Base-by-base conservation (phyloP, 1,284 basidiomycete genomes). In the Porogramme epimiltina region DNA sequence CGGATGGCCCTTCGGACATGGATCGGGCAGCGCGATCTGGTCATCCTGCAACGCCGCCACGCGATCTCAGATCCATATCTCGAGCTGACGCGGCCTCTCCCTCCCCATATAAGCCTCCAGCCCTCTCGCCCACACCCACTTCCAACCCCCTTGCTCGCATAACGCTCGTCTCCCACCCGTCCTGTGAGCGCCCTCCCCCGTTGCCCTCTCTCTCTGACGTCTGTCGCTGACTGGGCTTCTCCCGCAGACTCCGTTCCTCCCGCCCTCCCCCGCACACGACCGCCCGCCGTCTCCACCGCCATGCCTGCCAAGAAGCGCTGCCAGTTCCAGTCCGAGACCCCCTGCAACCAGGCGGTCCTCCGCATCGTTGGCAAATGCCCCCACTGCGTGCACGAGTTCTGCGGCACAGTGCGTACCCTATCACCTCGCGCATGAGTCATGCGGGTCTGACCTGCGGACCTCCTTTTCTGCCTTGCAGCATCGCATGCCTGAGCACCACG, bases 231-330 rank as follows among this genome's bases (percentile, higher is more conserved):
- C 46, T 44, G 36, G 43, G 28, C 45, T 23, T 47, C 25, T 47
- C 49, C 38, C 42, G 25, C 38, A 34, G 53, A 55, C 53, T 42
- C 37, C 49, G 42, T 36, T 52, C 36, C 45, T 47, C n/a, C 37
- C 51, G 50, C 53, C 48, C 49, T 51, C 55, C 40, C 50, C n/a
- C 54, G 54, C 54, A 59, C 65, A 54, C 62, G 62, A 62, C 59
- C 60, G 8, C 34, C n/a, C 34, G 34, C 8, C n/a, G 10, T 18
- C 69, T 42, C 34, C 44, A 42, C 61, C 64, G 71, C 58, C 55
- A 92, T 91, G 89, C 76, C 89, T 62, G 77, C 81, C 65, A 92
- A 90, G 86, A 90, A 90, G 70, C 88, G 89, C 65, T 92, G 90
- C 76, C 87, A 91, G 70, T 80, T 85, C 70, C 81, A 83, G 61